Evolutionary conservation across 2,329 filamentous ascomycete genomes (phyloP), one percentile per base, ranked within the genome.

Genomic region (Colletotrichum cuscutae): DNA sequence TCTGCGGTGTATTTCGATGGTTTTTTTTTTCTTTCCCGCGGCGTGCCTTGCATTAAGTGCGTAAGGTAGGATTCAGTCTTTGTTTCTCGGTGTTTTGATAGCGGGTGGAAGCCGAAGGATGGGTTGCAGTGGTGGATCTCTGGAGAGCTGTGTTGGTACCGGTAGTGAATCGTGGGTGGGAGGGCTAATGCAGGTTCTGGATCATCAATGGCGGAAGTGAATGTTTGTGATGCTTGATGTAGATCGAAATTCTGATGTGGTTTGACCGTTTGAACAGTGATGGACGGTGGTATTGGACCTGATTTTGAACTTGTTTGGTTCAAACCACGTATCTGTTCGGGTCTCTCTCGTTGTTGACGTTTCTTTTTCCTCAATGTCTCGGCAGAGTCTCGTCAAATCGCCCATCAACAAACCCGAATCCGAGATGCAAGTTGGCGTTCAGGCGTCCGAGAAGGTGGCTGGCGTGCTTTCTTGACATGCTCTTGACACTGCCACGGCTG

Each of bases 1-100:
- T 12, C 12, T 32, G 3, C 28, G 4, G 9, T 30, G 9, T 30
- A 11, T 32, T 30, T 57, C 19, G 26, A 26, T 30, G 15, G 9
- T 22, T 8, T 11, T 32, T 6, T 19, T 7, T 22, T 8, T 11
- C n/a, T 6, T 19, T 7, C 2, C 13, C 42, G 37, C 42, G 8
- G 15, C 28, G 42, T 63, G 60, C 46, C 46, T 63, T 53, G 60
- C 60, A 63, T 63, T 53, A 63, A 49, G 60, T 24, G 60, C 60
- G 60, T 37, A 59, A 37, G 30, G 57, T 42, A 42, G 35, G 35
- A 42, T 15, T 42, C 35, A 26, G 15, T 46, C 15, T 37, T 5
- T 32, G 57, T 57, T 57, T 57, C 26, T 30, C 54, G 28, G 54
- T 15, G 5, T 46, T 46, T 46, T n/a, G 42, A 46, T 46, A 46